Conservation (phyloP, 1,284 basidiomycete species). For the Ustilago trichophora region DNA sequence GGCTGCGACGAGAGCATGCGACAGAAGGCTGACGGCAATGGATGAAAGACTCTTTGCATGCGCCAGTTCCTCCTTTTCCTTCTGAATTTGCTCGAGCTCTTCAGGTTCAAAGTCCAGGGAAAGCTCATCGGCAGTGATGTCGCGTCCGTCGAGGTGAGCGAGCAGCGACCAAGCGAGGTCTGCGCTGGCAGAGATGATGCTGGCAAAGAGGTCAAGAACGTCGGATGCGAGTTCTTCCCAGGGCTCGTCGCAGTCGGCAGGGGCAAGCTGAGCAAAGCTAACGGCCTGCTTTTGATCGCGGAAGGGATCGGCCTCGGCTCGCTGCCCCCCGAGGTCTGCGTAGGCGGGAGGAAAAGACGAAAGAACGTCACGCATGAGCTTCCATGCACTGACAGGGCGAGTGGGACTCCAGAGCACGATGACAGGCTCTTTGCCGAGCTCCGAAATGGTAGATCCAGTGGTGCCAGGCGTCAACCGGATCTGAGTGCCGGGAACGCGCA, state of each 20-base stretch:
- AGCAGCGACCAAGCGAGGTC: constrained; percentile 75
- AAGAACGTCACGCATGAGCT: constrained; percentile 78
- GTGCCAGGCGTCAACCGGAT: constrained; percentile 75
- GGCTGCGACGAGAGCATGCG: constrained; percentile 76
- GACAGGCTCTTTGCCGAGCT: constrained; percentile 74
- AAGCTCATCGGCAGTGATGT: constrained; percentile 36
- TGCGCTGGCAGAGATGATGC: constrained; percentile 77
- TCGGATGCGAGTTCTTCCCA: constrained; percentile 74
- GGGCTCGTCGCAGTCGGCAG: constrained; percentile 27
- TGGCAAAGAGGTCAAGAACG: constrained; percentile 79
- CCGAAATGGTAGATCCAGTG: constrained; percentile 74
- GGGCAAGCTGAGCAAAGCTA: constrained; percentile 38
- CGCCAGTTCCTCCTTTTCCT: constrained; percentile 46
- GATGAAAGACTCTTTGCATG: constrained; percentile 72
- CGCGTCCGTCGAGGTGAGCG: constrained; percentile 71
- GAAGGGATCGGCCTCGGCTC: constrained; percentile 26
- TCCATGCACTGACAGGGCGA: constrained; percentile 78
- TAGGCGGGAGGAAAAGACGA: constrained; percentile 70
- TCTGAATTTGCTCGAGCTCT: constrained; percentile 42
- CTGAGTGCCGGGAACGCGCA: constrained; percentile 77
- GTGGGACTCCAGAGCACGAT: constrained; percentile 82
- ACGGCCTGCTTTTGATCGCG: constrained; percentile 39
- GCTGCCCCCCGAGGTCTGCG: neutral
- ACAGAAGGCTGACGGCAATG: constrained; percentile 82
- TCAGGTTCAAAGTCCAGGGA: constrained; percentile 45